Conservation (phyloP, 176 grass and related monocot species). For the barley (Hordeum vulgare) region DNA sequence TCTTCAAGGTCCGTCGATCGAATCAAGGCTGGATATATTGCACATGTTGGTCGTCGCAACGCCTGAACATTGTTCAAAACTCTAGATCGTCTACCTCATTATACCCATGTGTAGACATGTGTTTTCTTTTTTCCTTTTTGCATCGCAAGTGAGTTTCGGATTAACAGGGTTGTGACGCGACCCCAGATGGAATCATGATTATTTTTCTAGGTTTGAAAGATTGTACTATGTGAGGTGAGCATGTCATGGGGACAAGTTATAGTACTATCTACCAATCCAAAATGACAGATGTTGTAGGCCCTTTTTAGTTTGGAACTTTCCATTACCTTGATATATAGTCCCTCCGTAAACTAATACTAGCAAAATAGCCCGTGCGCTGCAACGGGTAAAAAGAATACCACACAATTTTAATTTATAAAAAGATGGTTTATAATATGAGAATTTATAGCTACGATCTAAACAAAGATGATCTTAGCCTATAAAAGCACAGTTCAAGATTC, state of each 20-base stretch:
- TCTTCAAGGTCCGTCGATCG: constrained; percentile 70
- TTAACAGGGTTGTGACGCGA: background rate
- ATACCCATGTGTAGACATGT: background rate
- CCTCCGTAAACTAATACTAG: too few species aligned
- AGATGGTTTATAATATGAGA: too few species aligned
- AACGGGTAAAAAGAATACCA: too few species aligned
- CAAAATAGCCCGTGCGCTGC: too few species aligned
- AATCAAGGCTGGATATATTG: constrained; percentile 72
- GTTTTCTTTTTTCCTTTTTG: background rate
- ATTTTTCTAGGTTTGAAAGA: background rate
- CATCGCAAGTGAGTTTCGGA: background rate
- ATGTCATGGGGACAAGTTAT: background rate
- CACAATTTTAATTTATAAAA: too few species aligned
- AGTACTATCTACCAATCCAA: too few species aligned
- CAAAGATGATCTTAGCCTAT: too few species aligned
- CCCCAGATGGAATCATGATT: background rate
- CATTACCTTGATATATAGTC: too few species aligned
- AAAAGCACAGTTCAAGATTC: too few species aligned
- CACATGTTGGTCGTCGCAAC: constrained; percentile 53
- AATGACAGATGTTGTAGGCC: too few species aligned
- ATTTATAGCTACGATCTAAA: too few species aligned
- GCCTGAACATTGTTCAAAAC: constrained; percentile 14
- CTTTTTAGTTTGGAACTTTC: too few species aligned
- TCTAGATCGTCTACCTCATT: background rate
- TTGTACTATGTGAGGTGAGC: background rate